Base-by-base conservation (phyloP, 208 protist genomes). In the Wallacemonas sp. region DNA sequence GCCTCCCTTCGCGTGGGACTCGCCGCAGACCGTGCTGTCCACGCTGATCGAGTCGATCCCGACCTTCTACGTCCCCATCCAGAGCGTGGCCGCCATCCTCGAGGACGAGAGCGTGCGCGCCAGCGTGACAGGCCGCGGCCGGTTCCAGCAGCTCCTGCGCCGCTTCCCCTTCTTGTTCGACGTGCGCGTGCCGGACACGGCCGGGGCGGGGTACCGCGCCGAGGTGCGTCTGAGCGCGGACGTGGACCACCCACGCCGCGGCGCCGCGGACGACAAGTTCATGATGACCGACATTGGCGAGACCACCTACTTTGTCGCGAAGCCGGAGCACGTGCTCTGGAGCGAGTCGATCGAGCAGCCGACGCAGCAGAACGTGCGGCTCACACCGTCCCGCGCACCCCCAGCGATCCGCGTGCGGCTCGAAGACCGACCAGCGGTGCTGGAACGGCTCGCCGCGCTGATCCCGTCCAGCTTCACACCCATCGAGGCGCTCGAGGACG, bases 151-250 rank as follows among this genome's bases (percentile, higher is more conserved):
- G 26, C 91, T 93, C 41, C 30, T 94, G 14, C 72, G 75, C 23
- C 80, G 81, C 8, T 91, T 83, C 47, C 85, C 80, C 9, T 93
- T 93, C 61, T 77, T 91, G 32, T 94, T 96, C 55, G 87, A 96
- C 30, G 27, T 96, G 8, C 66, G 72, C 12, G 8, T 64, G 21
- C 48, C 70, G 8, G 74, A 85, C 27, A 38, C 16, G 12, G 73
- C 48, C n/a, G 60, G 26, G 6, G 43, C 23, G 2, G 69, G 65
- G 0, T 63, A 60, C 17, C 74, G 78, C 54, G 63, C 61, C 19
- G 74, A 87, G 26, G 87, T 96, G 44, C 79, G 82, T 14, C 84
- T 96, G 46, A 74, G 78, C 54, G 72, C 73, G 6, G 87, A 91
- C 55, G 70, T 92, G 12, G 87, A 66, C 44, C 90, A 96, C 73